Evolutionary conservation across 768 basidiomycete genomes (phyloP), one percentile per base, ranked within the genome.

Genomic region (Boletus insuetus): DNA sequence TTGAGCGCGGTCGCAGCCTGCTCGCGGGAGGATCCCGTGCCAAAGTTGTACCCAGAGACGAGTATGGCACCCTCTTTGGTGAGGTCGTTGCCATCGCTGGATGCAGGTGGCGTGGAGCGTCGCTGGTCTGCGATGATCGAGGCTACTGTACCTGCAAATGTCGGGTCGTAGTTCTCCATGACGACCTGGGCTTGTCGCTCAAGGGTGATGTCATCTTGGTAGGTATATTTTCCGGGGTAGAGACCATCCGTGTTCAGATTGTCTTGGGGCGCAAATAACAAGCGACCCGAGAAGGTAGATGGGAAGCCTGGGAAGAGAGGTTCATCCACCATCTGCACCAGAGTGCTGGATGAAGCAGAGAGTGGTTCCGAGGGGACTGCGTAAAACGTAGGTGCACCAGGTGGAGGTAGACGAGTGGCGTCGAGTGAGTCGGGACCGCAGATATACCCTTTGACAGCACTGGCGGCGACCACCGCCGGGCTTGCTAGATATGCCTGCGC

Each of bases 221-320:
- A 99, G 7, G 96, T 99, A 73, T 97, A 98, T 73, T 97, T 98
- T 19, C 96, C 96, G 1, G 97, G 97, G 75, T 99, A 99, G 65
- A 99, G 93, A 1, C 91, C 97, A 66, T 99, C 97, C 1, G 97
- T 99, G 71, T 95, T 98, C 56, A 99, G 73, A 68, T 99, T 99
- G 71, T 99, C 97, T 66, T 98, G 94, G 0, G 97, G 97, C 0
- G 86, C 82, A 65, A 98, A 99, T 40, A 98, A 74, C n/a, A 98
- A 74, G 0, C 86, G 85, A 1, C 97, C 97, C 0, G 82, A 72
- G 73, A 99, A 97, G 26, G 76, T 73, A 17, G 82, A 69, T 1
- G 97, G 97, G 80, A 99, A 98, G 1, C 87, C 87, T 5, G 84
- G 77, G 32, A 93, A 77, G 24, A 95, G 79, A 2, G 85, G 79